Percentiles rank a stretch among this genome's conserved stretches.
phyloP scores from a whole-genome alignment of 2,329 filamentous ascomycete genomes.

The Claviceps quebecensis region DNA sequence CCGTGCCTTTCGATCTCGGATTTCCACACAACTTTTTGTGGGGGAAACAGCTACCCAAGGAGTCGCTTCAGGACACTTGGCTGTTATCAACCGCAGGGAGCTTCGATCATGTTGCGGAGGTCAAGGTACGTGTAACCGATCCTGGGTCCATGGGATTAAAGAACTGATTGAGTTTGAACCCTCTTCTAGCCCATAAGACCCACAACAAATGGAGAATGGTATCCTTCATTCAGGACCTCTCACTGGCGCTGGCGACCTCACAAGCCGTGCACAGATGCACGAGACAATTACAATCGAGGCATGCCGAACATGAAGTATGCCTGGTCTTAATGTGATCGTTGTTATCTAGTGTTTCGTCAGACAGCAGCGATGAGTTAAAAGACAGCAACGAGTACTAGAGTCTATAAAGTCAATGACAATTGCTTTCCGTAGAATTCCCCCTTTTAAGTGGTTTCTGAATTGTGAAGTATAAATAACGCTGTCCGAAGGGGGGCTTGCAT shows the following conservation, averaged over 20 bases:
- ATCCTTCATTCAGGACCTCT: slow-evolving; percentile 16
- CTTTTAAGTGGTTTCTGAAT: neutral
- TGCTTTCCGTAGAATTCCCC: neutral
- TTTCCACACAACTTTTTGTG: slow-evolving; percentile 52
- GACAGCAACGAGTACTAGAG: neutral
- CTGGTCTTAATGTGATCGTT: neutral
- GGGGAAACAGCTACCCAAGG: slow-evolving; percentile 21
- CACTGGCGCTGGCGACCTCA: slow-evolving; percentile 20
- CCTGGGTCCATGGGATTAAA: neutral
- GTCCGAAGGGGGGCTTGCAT: neutral
- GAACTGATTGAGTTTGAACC: neutral
- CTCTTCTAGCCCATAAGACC: slow-evolving; percentile 25
- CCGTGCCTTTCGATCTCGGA: slow-evolving; percentile 47
- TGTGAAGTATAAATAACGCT: neutral
- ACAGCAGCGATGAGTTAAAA: neutral
- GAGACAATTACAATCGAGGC: neutral
- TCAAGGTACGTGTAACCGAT: slow-evolving; percentile 16
- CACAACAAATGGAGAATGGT: slow-evolving; percentile 28
- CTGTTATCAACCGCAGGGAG: slow-evolving; percentile 31
- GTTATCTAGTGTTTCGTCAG: neutral
- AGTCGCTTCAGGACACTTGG: slow-evolving; percentile 26
- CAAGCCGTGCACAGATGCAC: neutral
- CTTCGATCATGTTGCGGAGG: slow-evolving; percentile 35
- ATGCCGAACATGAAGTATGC: neutral
- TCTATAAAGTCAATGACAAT: neutral